phyloP scores from a whole-genome alignment of 1,139 yeast species.

The Hyphopichia buzzinii region DNA sequence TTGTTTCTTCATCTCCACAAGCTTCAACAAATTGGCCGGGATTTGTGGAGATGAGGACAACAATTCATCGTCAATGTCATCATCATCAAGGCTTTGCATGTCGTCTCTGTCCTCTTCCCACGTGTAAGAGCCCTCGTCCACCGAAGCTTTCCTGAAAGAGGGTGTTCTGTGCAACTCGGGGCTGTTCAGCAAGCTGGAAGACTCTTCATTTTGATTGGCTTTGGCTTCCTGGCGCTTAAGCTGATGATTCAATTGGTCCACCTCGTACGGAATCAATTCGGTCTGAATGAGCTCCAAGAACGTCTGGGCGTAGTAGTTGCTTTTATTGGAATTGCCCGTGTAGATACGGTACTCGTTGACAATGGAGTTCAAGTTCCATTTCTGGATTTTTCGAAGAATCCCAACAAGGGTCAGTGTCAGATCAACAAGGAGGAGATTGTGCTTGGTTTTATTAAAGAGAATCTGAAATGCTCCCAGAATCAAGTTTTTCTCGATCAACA shows the following conservation, averaged over 20 bases:
- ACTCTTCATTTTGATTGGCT: slow-evolving; percentile 5
- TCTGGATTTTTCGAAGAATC: slow-evolving; percentile 73
- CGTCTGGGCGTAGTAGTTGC: slow-evolving; percentile 73
- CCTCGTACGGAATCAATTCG: slow-evolving; percentile 47
- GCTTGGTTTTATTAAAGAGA: slow-evolving; percentile 60
- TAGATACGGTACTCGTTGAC: slow-evolving; percentile 81
- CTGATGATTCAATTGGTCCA: slow-evolving; percentile 28
- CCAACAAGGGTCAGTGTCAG: slow-evolving; percentile 80
- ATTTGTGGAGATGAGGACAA: slow-evolving; percentile 67
- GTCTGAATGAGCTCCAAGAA: slow-evolving; percentile 71
- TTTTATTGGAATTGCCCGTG: slow-evolving; percentile 60
- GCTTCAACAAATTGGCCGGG: slow-evolving; percentile 55
- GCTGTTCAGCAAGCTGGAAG: slow-evolving; percentile 7
- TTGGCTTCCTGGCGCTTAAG: slow-evolving; percentile 10
- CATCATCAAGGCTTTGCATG: slow-evolving; percentile 33
- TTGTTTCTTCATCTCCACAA: slow-evolving; percentile 53
- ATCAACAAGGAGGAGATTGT: slow-evolving; percentile 75
- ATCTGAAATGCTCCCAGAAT: slow-evolving; percentile 57
- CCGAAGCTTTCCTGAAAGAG: slow-evolving; percentile 13
- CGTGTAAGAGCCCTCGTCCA: slow-evolving; percentile 14
- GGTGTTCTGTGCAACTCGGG: slow-evolving; percentile 14
- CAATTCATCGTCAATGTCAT: slow-evolving; percentile 49
- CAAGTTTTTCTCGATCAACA: slow-evolving; percentile 62
- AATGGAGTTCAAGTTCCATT: slow-evolving; percentile 85
- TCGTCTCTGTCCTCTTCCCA: slow-evolving; percentile 20